Base-by-base conservation (phyloP, 2,329 filamentous ascomycete species). In the Xylaria sp. region DNA sequence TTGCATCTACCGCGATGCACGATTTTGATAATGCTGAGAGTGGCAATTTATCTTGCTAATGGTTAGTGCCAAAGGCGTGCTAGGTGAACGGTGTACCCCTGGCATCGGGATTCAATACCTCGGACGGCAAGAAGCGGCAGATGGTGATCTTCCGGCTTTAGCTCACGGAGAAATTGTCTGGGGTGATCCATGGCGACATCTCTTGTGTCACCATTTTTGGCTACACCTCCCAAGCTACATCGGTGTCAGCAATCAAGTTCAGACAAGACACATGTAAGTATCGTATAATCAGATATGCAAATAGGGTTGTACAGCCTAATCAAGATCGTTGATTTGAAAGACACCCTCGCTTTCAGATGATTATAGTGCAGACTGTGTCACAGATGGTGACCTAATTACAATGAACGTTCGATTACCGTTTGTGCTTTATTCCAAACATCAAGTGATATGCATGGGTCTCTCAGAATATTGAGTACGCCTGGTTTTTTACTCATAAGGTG, bases 1-100 rank as follows among this genome's bases (percentile, higher is more conserved):
- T 70, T 62, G 65, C 65, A 70, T 66, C 48, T 26, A 40, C 26
- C 28, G 15, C 53, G 17, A 65, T 65, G 61, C 64, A 67, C 20
- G 31, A 46, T 13, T 20, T 28, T 57, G 49, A 60, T 65, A 60
- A 26, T 59, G 33, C 17, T 58, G 26, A 36, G 51, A 2, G 36
- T 53, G 9, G n/a, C 36, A 36, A 53, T 28, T 48, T 48, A 38
- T 62, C 17, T 54, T 40, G n/a, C 49, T 23, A 23, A 20, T 26
- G 23, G 6, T 10, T 17, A 38, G 57, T 59, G 31, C 15, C 7
- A 49, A 28, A 49, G 48, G 33, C 44, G 42, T 58, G 38, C n/a
- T 11, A 67, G 64, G 38, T 36, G 51, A 63, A 48, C 20, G 51
- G 28, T 28, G 57, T 60, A 46, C 57, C 59, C 53, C 61, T 10